phyloP scores from a whole-genome alignment of 1,284 basidiomycete genomes.

The Phylloboletellus chloephorus region DNA sequence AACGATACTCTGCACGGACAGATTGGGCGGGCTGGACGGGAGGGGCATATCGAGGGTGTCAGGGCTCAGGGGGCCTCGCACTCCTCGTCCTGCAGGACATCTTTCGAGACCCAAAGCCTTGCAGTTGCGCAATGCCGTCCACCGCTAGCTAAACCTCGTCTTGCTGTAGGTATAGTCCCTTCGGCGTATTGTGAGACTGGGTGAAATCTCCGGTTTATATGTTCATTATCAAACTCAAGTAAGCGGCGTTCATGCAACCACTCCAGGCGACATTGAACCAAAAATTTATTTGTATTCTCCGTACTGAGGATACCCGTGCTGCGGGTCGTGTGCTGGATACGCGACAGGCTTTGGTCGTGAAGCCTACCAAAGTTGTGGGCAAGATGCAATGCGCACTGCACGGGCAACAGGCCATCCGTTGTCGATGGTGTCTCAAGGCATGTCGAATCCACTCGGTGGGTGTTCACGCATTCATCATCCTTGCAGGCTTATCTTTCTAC shows the following conservation, averaged over 20 bases:
- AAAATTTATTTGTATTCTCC: conserved; percentile 3
- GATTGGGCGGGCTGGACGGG: too few relatives aligned
- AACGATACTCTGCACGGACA: not conserved
- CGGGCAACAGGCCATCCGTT: too few relatives aligned
- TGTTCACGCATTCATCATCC: conserved; percentile 6
- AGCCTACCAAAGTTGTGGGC: conserved; percentile 1
- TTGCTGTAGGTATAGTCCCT: conserved; percentile 7
- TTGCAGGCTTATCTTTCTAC: conserved; percentile 8
- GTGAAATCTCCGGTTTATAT: conserved; percentile 20
- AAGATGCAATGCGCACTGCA: not conserved
- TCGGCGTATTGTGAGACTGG: not conserved
- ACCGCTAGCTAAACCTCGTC: conserved; percentile 1
- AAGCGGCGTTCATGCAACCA: conserved; percentile 20
- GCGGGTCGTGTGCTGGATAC: conserved; percentile 1
- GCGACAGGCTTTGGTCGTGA: not conserved
- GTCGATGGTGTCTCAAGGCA: not conserved
- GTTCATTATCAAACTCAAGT: conserved; percentile 6
- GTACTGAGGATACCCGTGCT: conserved; percentile 4
- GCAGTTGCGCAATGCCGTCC: not conserved
- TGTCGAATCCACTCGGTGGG: conserved; percentile 3
- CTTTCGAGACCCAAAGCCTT: conserved; percentile 9
- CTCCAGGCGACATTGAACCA: not conserved
- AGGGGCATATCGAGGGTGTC: not conserved
- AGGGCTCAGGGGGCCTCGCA: not conserved
- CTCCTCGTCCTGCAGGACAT: not conserved